A percentile compares a stretch with the other conserved stretches of the same genome.
These are phyloP conservation scores for Leptosphaerulina australis DNA, from an alignment of 2,329 filamentous ascomycete species.

Conservation along the genomic window DNA sequence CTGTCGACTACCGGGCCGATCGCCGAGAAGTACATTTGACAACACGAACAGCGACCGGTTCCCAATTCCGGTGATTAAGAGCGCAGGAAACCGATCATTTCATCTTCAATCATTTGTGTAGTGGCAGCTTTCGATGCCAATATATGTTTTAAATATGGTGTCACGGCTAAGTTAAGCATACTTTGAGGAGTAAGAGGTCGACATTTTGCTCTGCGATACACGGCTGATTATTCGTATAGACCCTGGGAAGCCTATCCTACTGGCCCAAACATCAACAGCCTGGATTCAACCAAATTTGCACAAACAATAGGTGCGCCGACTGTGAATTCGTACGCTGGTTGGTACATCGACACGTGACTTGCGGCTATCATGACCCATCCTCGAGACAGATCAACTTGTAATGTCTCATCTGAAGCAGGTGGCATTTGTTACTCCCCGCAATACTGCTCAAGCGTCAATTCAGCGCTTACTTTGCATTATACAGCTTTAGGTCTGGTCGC, in stretches of 20 bases:
- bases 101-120: neutral
- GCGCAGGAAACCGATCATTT: neutral
- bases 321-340: neutral
- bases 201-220: no score
- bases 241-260: neutral
- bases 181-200: no score
- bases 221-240: conserved; percentile 1
- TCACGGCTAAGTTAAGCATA: no score
- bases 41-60: neutral
- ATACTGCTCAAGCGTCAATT: neutral
- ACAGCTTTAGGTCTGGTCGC: conserved; percentile 6
- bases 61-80: neutral
- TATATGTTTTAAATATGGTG: no score
- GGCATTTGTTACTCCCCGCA: conserved; percentile 8
- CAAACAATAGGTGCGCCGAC: neutral
- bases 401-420: neutral
- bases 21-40: neutral
- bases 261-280: neutral
- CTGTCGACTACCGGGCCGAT: neutral
- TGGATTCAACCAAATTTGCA: neutral
- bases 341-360: conserved; percentile 1
- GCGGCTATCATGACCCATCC: conserved; percentile 1
- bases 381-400: conserved; percentile 2
- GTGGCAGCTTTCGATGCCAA: neutral
- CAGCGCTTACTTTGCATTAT: conserved; percentile 2